phyloP scores from a whole-genome alignment of 805 yeast genomes.

The Lachancea mirantina region DNA sequence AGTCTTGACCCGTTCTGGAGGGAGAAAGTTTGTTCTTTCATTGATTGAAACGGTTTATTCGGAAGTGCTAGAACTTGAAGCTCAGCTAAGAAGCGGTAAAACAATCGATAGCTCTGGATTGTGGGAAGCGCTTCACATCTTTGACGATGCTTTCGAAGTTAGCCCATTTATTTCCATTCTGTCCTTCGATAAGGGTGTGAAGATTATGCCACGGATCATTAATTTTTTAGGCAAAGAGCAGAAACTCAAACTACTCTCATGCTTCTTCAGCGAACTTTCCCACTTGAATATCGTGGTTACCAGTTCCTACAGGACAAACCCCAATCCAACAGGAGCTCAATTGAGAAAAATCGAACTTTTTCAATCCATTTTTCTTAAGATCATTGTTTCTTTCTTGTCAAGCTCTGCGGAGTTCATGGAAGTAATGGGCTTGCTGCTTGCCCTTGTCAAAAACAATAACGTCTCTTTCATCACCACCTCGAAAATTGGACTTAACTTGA shows the following conservation, averaged over 20 bases:
- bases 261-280: slow-evolving; percentile 72
- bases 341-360: slow-evolving; percentile 64
- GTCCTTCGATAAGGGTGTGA: slow-evolving; percentile 80
- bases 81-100: slow-evolving; percentile 53
- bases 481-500: slow-evolving; percentile 76
- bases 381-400: slow-evolving; percentile 73
- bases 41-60: slow-evolving; percentile 74
- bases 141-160: slow-evolving; percentile 49
- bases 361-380: slow-evolving; percentile 74
- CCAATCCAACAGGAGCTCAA: slow-evolving; percentile 45
- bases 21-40: slow-evolving; percentile 50
- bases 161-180: slow-evolving; percentile 81
- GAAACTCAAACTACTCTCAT: slow-evolving; percentile 66
- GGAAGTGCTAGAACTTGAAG: slow-evolving; percentile 71
- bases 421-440: slow-evolving; percentile 67
- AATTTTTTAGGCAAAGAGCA: slow-evolving; percentile 73
- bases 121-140: slow-evolving; percentile 74
- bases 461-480: slow-evolving; percentile 48
- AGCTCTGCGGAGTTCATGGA: slow-evolving; percentile 69
- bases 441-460: slow-evolving; percentile 62
- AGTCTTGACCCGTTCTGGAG: slow-evolving; percentile 32
- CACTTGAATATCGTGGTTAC: slow-evolving; percentile 68
- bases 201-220: slow-evolving; percentile 80
- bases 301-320: slow-evolving; percentile 69
- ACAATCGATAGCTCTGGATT: slow-evolving; percentile 43